A percentile compares a stretch with the other conserved stretches of the same genome.
Conservation (phyloP, 176 grass and related monocot species). For the Avena atlantica region DNA sequence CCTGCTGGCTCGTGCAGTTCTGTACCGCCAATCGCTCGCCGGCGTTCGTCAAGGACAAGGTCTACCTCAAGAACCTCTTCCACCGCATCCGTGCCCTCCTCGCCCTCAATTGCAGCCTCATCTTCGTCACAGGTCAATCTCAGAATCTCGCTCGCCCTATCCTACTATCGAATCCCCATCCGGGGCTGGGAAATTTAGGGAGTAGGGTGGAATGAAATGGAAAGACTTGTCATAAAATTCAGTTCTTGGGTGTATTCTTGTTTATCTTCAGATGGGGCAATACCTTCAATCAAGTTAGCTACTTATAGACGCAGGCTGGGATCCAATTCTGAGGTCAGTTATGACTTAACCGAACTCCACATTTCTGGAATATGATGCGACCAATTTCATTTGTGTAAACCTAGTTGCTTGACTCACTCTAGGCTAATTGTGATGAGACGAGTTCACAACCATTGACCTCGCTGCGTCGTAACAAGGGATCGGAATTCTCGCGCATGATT, state of each 20-base stretch:
- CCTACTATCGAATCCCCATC: background rate
- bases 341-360: background rate
- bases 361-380: conserved; percentile 6
- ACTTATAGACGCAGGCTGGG: conserved; percentile 84
- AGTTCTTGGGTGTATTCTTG: background rate
- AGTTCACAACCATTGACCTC: conserved; percentile 64
- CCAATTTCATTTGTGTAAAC: conserved; percentile 23
- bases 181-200: background rate
- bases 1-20: conserved; percentile 91
- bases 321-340: conserved; percentile 52
- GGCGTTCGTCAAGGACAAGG: conserved; percentile 69
- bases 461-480: conserved; percentile 79
- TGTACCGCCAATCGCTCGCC: conserved; percentile 54
- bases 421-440: conserved; percentile 55
- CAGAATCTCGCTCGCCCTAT: background rate
- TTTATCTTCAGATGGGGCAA: conserved; percentile 74
- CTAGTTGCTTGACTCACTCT: conserved; percentile 7
- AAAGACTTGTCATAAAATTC: background rate
- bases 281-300: conserved; percentile 93
- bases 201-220: background rate
- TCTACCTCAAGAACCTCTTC: conserved; percentile 86
- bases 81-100: conserved; percentile 91
- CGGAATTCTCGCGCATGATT: conserved; percentile 93
- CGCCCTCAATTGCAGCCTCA: conserved; percentile 85
- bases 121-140: conserved; percentile 71